Conservation (phyloP, 129 eudicot species). For the Flaveria trinervia region DNA sequence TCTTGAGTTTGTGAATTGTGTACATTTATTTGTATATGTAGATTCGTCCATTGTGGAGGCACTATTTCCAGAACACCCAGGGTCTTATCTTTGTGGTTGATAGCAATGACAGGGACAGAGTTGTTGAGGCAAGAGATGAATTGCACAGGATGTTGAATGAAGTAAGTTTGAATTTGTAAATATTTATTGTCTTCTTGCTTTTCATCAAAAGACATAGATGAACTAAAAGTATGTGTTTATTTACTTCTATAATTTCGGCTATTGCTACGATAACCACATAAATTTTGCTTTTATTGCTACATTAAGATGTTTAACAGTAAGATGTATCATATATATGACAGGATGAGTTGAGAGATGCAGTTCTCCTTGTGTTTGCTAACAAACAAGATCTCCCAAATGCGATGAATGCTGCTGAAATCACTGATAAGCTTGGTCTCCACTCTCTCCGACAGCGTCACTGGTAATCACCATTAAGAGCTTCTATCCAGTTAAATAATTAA, state of each 20-base stretch:
- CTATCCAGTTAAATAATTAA: background rate
- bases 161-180: slow-evolving; percentile 35
- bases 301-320: background rate
- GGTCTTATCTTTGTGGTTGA: slow-evolving; percentile 88
- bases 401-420: slow-evolving; percentile 79
- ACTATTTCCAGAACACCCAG: slow-evolving; percentile 80
- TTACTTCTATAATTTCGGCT: background rate
- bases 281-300: background rate
- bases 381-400: slow-evolving; percentile 83
- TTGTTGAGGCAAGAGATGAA: slow-evolving; percentile 80
- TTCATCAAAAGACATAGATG: background rate
- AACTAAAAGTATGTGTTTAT: background rate
- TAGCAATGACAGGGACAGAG: slow-evolving; percentile 86
- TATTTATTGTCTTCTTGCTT: background rate
- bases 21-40: slow-evolving; percentile 27
- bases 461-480: slow-evolving; percentile 31
- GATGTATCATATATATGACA: slow-evolving; percentile 9
- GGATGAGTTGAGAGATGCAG: slow-evolving; percentile 85
- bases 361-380: slow-evolving; percentile 75
- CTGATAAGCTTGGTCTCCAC: slow-evolving; percentile 82
- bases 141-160: slow-evolving; percentile 88
- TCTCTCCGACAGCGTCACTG: slow-evolving; percentile 88
- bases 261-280: background rate
- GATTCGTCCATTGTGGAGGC: slow-evolving; percentile 93
- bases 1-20: background rate